Base-by-base conservation (phyloP, 495 filamentous ascomycete genomes). In the Lasiosphaeria miniovina region DNA sequence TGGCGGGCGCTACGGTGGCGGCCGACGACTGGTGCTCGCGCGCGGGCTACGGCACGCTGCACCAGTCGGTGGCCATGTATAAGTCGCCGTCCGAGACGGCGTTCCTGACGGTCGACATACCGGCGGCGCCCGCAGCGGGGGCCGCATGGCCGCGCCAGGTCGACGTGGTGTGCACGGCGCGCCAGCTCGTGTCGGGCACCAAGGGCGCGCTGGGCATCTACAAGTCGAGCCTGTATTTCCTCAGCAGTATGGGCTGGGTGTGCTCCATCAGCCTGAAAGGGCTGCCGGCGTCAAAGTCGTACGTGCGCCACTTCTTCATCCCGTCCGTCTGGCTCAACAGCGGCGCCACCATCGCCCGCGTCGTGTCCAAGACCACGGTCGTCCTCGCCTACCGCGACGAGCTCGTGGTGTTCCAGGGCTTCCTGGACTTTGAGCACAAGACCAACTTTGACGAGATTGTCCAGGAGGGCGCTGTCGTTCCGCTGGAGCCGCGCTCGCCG, bases 401-500 rank as follows among this genome's bases (percentile, higher is more conserved):
- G 53, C 41, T 68, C 32, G 65, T 59, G 12, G 59, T 68, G 49
- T 32, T 68, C n/a, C 63, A 61, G 38, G 57, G 62, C 17, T 68
- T 68, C 43, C 36, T 68, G 57, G 65, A 68, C 54, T 64, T 68
- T 61, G 58, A 68, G 46, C 57, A 65, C 9, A 65, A 58, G 51
- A 60, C 54, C 35, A 17, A 9, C 45, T 65, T 65, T 59, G 62
- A 32, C n/a, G 54, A 24, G 24, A 45, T 33, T 49, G 50, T 17
- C 4, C 51, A 31, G 11, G 51, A 15, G 5, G 31, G 35, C 14
- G 55, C 31, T 10, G 3, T 31, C 32, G 40, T n/a, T 3, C 32
- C 4, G 17, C 17, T 31, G 52, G 6, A 57, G 55, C 32, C 31
- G 41, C 9, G 2, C 32, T 33, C 17, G n/a, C 36, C 11, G 7